A percentile compares a stretch with the other conserved stretches of the same genome.
phyloP scores from a whole-genome alignment of 352 stramenopile species.

The Phytophthora sojae region DNA sequence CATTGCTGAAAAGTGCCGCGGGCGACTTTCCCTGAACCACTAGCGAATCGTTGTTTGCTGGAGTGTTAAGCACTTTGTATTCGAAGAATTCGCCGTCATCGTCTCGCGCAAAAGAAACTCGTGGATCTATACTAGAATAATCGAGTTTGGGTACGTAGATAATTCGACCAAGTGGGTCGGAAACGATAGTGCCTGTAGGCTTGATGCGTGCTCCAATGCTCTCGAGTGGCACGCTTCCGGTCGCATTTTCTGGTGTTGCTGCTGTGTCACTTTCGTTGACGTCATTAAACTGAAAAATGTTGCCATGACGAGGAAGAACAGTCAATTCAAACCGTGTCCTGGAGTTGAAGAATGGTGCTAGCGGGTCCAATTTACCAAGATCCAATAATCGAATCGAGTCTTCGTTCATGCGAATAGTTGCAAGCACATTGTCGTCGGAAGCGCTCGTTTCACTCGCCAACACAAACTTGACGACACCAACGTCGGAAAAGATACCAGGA shows the following conservation, averaged over 20 bases:
- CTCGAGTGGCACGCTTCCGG: constrained; percentile 7
- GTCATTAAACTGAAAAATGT: constrained; percentile 59
- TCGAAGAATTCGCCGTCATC: constrained; percentile 42
- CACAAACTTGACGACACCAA: constrained; percentile 44
- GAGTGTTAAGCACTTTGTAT: constrained; percentile 38
- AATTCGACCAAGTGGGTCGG: constrained; percentile 40
- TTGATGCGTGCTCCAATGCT: constrained; percentile 34
- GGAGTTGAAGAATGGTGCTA: constrained; percentile 41
- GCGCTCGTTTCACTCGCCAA: constrained; percentile 1
- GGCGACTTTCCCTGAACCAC: constrained; percentile 22
- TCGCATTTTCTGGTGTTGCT: neutral
- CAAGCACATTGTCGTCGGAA: constrained; percentile 17
- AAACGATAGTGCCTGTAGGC: constrained; percentile 16
- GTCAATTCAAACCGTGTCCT: constrained; percentile 47
- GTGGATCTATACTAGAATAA: constrained; percentile 56
- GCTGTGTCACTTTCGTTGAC: neutral
- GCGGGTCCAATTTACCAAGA: constrained; percentile 51
- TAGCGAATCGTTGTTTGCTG: constrained; percentile 10
- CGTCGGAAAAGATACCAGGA: constrained; percentile 30
- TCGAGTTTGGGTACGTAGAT: constrained; percentile 58
- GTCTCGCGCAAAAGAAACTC: neutral
- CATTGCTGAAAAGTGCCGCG: constrained; percentile 18
- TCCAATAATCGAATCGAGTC: constrained; percentile 51
- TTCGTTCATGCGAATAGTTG: constrained; percentile 55
- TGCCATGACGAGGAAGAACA: constrained; percentile 47